These are phyloP conservation scores for Curvularia verruculosa DNA, from an alignment of 2,329 filamentous ascomycete species.

Conservation along the genomic window DNA sequence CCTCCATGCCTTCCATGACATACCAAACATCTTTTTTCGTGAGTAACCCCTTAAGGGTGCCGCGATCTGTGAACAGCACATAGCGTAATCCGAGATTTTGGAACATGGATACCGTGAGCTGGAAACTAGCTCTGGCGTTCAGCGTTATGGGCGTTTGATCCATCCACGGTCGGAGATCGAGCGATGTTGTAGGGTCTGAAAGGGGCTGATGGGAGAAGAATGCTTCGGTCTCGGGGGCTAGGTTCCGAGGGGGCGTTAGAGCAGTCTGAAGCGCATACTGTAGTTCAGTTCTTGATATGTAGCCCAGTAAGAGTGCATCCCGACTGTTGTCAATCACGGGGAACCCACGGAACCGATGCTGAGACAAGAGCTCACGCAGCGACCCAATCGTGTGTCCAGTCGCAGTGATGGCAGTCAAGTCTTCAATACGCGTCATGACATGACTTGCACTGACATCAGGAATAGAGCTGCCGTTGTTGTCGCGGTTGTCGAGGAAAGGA, in stretches of 20 bases:
- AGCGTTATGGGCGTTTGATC: constrained; percentile 96
- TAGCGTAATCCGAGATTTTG: constrained; percentile 92
- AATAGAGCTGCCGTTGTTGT: constrained; percentile 66
- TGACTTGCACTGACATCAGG: constrained; percentile 86
- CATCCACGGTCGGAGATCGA: constrained; percentile 97
- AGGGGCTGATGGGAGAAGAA: constrained; percentile 86
- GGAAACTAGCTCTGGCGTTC: constrained; percentile 74
- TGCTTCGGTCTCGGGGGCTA: constrained; percentile 75
- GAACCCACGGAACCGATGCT: constrained; percentile 85
- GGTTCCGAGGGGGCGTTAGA: constrained; percentile 60
- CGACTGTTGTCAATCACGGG: constrained; percentile 82
- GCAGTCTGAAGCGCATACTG: constrained; percentile 76
- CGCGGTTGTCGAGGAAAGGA: constrained; percentile 90
- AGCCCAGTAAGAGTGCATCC: constrained; percentile 82
- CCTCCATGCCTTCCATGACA: constrained; percentile 70
- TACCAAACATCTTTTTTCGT: constrained; percentile 99
- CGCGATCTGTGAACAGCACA: constrained; percentile 83
- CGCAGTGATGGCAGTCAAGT: constrained; percentile 85
- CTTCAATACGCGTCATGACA: constrained; percentile 91
- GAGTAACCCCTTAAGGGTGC: constrained; percentile 79
- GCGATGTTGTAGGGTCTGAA: constrained; percentile 71
- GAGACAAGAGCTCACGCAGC: constrained; percentile 71
- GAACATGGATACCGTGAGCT: constrained; percentile 91
- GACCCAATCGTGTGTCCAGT: constrained; percentile 84
- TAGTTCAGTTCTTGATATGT: constrained; percentile 91